phyloP scores from a whole-genome alignment of 805 yeast species.

The Cyberlindnera maritima region DNA sequence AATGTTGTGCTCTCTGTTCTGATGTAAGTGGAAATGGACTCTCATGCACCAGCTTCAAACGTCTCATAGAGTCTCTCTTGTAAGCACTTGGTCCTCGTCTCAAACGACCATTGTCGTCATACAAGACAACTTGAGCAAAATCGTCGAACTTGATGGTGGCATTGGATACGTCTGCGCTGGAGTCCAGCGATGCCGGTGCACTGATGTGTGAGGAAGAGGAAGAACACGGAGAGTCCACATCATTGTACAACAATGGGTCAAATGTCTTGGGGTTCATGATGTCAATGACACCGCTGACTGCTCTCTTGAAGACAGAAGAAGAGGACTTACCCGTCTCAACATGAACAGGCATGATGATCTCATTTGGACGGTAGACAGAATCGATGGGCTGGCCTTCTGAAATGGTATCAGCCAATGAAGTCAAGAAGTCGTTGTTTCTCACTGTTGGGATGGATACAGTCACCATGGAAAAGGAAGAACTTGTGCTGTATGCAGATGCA shows the following conservation, averaged over 20 bases:
- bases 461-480: slow-evolving; percentile 3
- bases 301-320: not conserved
- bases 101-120: not conserved
- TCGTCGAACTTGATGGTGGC: slow-evolving; percentile 6
- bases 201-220: too few species aligned
- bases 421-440: slow-evolving; percentile 2
- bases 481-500: not conserved
- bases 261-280: not conserved
- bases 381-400: slow-evolving; percentile 5
- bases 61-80: not conserved
- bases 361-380: not conserved
- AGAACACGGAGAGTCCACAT: too few species aligned
- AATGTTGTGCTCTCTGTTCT: not conserved
- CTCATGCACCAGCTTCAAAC: not conserved
- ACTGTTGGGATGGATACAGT: slow-evolving; percentile 6
- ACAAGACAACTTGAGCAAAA: slow-evolving; percentile 3
- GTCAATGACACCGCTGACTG: not conserved
- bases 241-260: not conserved
- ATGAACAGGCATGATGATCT: too few species aligned
- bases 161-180: not conserved
- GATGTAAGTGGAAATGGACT: not conserved
- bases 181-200: too few species aligned
- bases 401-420: slow-evolving; percentile 5
- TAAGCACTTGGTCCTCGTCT: not conserved
- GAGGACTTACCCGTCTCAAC: too few species aligned